Percentiles rank a stretch among this genome's conserved stretches.
Conservation (phyloP, 176 grass and related monocot species). For the Oryza meridionalis region DNA sequence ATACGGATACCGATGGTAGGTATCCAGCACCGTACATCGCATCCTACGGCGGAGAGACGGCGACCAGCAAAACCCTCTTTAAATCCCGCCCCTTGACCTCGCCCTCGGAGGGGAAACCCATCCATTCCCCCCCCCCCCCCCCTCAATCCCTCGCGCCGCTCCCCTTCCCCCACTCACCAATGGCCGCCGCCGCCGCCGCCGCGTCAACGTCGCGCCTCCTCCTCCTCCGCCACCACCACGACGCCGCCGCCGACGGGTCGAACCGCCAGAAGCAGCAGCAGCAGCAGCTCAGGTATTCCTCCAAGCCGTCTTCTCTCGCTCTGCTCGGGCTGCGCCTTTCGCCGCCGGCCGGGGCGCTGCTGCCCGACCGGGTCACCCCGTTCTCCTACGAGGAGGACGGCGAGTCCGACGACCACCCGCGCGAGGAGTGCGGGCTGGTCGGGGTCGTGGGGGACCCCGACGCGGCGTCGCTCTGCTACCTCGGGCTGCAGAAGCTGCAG, state of each 20-base stretch:
- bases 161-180: background rate
- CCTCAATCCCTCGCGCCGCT: background rate
- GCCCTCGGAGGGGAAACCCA: conserved; percentile 3
- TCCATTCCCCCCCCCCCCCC: background rate
- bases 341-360: conserved; percentile 21
- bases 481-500: conserved; percentile 76
- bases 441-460: conserved; percentile 69
- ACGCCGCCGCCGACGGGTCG: background rate
- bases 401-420: conserved; percentile 56
- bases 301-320: conserved; percentile 13
- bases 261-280: too few species aligned
- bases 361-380: conserved; percentile 32
- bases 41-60: conserved; percentile 36
- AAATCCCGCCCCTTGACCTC: conserved; percentile 46
- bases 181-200: background rate
- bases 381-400: conserved; percentile 27
- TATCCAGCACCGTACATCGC: background rate
- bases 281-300: background rate
- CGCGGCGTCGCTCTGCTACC: conserved; percentile 60
- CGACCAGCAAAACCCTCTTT: conserved; percentile 26
- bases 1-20: background rate
- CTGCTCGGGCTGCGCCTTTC: background rate
- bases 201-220: conserved; percentile 17
- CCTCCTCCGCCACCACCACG: conserved; percentile 6
- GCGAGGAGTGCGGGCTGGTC: conserved; percentile 80